A percentile compares a stretch with the other conserved stretches of the same genome.
These are phyloP conservation scores for Mortierella sp. DNA, from an alignment of 371 early-diverging fungal genomes.

Conservation along the genomic window DNA sequence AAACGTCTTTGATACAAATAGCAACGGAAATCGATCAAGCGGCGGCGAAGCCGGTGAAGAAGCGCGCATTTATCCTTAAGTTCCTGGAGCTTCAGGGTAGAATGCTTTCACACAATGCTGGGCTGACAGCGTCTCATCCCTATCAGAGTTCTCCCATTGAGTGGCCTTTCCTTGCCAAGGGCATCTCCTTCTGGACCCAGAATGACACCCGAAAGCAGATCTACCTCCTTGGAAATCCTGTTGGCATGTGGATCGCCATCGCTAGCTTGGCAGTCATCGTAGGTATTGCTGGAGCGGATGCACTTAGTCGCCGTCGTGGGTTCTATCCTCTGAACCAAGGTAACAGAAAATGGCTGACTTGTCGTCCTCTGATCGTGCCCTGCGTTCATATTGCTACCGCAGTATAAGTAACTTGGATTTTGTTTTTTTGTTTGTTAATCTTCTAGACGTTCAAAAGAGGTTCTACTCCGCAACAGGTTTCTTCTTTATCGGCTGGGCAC, in stretches of 20 bases:
- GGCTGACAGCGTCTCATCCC: constrained; percentile 92
- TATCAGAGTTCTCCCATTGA: constrained; percentile 86
- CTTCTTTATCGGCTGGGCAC: constrained; percentile 84
- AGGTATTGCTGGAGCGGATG: constrained; percentile 68
- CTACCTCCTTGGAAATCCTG: constrained; percentile 97
- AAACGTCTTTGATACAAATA: constrained; percentile 11
- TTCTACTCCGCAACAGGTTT: constrained; percentile 80
- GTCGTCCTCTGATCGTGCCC: constrained; percentile 31
- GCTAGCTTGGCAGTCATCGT: constrained; percentile 67
- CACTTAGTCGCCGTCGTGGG: constrained; percentile 77
- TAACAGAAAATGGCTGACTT: background rate
- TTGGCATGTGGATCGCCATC: constrained; percentile 90
- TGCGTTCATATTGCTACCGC: background rate
- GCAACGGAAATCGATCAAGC: constrained; percentile 38
- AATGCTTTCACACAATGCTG: constrained; percentile 94
- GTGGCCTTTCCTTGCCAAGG: constrained; percentile 93
- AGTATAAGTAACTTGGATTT: no score
- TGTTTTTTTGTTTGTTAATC: background rate
- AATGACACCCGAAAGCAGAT: constrained; percentile 80
- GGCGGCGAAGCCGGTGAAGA: constrained; percentile 56
- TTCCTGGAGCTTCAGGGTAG: constrained; percentile 89
- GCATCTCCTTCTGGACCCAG: constrained; percentile 95
- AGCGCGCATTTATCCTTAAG: constrained; percentile 81
- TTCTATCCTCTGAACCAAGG: constrained; percentile 69
- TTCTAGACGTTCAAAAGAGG: constrained; percentile 66